These are phyloP conservation scores for Pycnococcus provasolii DNA, from an alignment of 139 green algal species.

Conservation along the genomic window DNA sequence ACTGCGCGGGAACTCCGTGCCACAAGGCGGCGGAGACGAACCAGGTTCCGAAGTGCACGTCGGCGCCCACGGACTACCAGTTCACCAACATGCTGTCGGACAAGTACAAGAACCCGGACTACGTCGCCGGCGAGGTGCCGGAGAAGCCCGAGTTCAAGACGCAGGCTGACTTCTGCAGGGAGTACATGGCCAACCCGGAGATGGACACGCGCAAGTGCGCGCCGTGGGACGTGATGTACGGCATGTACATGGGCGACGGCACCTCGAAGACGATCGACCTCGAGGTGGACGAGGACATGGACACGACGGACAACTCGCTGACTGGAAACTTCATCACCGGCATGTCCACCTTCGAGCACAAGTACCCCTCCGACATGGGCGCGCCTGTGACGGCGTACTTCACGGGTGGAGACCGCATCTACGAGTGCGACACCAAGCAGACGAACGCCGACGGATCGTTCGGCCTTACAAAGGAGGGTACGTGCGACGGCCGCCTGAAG, in stretches of 20 bases:
- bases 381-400: constrained; percentile 18
- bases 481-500: constrained; percentile 17
- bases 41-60: neutral
- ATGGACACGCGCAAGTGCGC: constrained; percentile 11
- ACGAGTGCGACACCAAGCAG: constrained; percentile 21
- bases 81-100: constrained; percentile 2
- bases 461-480: neutral
- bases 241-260: constrained; percentile 23
- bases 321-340: constrained; percentile 7
- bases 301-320: constrained; percentile 9
- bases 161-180: neutral
- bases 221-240: constrained; percentile 22
- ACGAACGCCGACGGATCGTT: neutral
- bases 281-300: constrained; percentile 6
- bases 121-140: too few species aligned
- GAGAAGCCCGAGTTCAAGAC: neutral
- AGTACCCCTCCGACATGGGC: constrained; percentile 2
- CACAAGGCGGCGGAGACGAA: neutral
- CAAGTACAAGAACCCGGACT: neutral
- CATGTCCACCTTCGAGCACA: constrained; percentile 2
- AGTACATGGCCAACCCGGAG: constrained; percentile 10
- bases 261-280: constrained; percentile 11
- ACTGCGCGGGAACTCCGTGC: too few species aligned
- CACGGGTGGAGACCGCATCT: constrained; percentile 19
- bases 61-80: neutral